phyloP scores from a whole-genome alignment of 2,329 filamentous ascomycete species.

The Metarhizium rileyi region DNA sequence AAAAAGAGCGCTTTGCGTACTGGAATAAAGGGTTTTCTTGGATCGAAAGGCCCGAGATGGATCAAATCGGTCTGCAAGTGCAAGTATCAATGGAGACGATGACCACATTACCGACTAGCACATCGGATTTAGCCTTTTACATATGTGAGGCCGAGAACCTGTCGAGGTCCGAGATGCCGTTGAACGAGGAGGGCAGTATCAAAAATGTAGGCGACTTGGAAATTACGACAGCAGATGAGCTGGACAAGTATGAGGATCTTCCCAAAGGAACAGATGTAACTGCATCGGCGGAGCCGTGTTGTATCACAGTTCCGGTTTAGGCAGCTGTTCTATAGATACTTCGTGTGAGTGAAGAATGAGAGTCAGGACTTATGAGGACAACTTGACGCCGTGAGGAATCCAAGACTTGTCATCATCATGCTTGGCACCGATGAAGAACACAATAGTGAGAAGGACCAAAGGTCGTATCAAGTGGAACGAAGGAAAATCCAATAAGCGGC shows the following conservation, averaged over 20 bases:
- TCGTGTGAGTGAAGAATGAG: too few relatives aligned
- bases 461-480: too few relatives aligned
- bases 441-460: too few relatives aligned
- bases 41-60: conserved; percentile 13
- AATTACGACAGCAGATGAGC: neutral
- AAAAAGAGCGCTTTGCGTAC: conserved; percentile 13
- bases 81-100: conserved; percentile 3
- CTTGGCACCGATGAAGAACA: too few relatives aligned
- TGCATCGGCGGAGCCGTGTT: conserved; percentile 1
- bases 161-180: neutral
- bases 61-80: conserved; percentile 11
- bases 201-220: neutral
- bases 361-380: too few relatives aligned
- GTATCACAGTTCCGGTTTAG: conserved; percentile 1
- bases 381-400: too few relatives aligned
- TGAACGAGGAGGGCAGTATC: neutral
- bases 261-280: neutral
- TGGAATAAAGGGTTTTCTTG: conserved; percentile 14
- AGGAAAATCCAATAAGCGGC: too few relatives aligned
- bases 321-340: neutral
- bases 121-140: conserved; percentile 9
- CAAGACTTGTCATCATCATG: too few relatives aligned
- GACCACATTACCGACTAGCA: conserved; percentile 4
- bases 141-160: conserved; percentile 1
- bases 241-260: neutral